These are phyloP conservation scores for Fusarium haematococcum DNA, from an alignment of 2,329 filamentous ascomycete species.

Conservation along the genomic window DNA sequence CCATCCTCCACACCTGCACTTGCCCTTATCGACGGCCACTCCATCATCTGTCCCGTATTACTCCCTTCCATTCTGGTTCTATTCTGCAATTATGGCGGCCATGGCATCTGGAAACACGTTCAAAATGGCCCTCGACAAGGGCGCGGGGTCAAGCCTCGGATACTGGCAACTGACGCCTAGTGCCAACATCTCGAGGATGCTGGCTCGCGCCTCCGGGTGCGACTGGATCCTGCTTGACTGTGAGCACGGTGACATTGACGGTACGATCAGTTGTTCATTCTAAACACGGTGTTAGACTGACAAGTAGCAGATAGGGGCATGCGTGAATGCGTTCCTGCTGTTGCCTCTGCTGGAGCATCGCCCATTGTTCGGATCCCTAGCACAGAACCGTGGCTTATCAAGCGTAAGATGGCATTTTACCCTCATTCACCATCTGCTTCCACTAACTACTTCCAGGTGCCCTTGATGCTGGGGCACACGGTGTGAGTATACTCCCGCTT, in stretches of 20 bases:
- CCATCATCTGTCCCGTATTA: background rate
- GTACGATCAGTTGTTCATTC: background rate
- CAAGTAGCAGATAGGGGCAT: constrained; percentile 4
- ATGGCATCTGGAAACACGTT: constrained; percentile 8
- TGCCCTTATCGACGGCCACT: background rate
- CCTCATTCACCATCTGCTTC: fast-evolving
- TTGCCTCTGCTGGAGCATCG: constrained; percentile 22
- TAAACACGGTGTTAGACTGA: background rate
- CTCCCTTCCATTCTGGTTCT: background rate
- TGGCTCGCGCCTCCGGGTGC: constrained; percentile 12
- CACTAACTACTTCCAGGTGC: background rate
- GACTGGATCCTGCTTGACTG: constrained; percentile 19
- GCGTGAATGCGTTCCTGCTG: constrained; percentile 14
- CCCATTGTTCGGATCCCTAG: constrained; percentile 20
- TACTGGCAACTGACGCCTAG: constrained; percentile 22
- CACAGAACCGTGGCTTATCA: constrained; percentile 21
- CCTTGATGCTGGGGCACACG: constrained; percentile 16
- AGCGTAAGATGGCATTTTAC: background rate
- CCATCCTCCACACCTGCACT: background rate
- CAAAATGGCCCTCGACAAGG: constrained; percentile 12
- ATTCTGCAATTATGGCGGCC: background rate
- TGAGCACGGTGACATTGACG: constrained; percentile 18
- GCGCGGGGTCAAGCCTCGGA: background rate
- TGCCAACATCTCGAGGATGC: constrained; percentile 19
- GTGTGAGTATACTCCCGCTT: background rate